Evolutionary conservation across 257 asterid species (phyloP).

Genomic region (Ligustrum vulgare): DNA sequence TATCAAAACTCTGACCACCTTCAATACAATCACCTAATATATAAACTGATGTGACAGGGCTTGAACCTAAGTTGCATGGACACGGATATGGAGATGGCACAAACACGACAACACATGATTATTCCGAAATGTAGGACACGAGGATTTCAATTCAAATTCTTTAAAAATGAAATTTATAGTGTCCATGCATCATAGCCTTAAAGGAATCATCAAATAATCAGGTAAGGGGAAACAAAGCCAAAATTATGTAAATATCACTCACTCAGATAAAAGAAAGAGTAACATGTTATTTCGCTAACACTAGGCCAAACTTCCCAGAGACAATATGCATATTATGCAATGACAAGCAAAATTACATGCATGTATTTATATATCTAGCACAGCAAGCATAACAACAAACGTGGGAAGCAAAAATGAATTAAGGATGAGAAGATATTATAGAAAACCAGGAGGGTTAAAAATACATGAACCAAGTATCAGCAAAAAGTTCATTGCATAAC

Average conservation of each 20-base stretch:
- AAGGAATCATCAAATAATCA: not conserved
- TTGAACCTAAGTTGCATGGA: not conserved
- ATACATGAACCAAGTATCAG: not conserved
- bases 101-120: no score
- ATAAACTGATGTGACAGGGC: not conserved
- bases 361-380: not conserved
- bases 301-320: constrained; percentile 1
- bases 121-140: no score
- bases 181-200: not conserved
- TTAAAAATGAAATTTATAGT: no score
- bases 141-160: no score
- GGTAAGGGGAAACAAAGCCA: not conserved
- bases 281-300: not conserved
- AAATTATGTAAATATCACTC: not conserved
- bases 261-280: not conserved
- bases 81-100: no score
- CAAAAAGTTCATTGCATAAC: constrained; percentile 34
- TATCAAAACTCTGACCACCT: not conserved
- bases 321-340: not conserved
- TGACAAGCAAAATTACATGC: not conserved
- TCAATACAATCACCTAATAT: not conserved
- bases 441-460: not conserved
- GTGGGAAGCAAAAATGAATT: not conserved
- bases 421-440: not conserved
- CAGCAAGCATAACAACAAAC: not conserved